Percentiles rank a stretch among this genome's conserved stretches.
Conservation (phyloP, 1,284 basidiomycete species). For the Microbotryum silenes-acaulis region DNA sequence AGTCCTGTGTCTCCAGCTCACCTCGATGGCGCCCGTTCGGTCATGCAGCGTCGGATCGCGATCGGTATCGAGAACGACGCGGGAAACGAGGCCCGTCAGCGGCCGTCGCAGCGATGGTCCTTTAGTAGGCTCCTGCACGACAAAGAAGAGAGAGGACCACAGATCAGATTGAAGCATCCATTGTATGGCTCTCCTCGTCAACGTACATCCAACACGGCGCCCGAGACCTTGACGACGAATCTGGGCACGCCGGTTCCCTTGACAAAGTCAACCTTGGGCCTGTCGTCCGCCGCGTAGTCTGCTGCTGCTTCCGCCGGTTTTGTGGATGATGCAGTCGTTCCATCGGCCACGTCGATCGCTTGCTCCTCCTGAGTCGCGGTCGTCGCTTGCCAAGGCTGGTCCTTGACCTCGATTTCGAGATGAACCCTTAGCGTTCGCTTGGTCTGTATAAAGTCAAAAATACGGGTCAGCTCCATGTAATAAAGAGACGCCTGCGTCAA, state of each 20-base stretch:
- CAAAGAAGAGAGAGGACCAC: too few relatives aligned
- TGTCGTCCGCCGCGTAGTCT: not conserved
- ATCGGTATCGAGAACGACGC: constrained; percentile 77
- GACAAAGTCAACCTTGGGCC: constrained; percentile 12
- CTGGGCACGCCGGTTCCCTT: constrained; percentile 18
- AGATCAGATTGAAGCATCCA: too few relatives aligned
- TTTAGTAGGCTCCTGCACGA: not conserved
- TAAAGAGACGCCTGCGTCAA: too few relatives aligned
- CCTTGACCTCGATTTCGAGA: constrained; percentile 76
- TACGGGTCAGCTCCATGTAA: not conserved
- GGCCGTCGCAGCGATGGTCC: constrained; percentile 52
- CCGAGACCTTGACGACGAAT: constrained; percentile 24
- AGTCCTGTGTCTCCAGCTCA: not conserved
- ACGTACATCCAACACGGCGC: constrained; percentile 27
- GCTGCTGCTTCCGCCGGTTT: too few relatives aligned
- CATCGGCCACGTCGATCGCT: not conserved
- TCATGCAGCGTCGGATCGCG: constrained; percentile 67
- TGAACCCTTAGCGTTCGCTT: constrained; percentile 81
- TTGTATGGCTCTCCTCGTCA: too few relatives aligned
- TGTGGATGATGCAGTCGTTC: too few relatives aligned
- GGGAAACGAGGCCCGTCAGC: constrained; percentile 78
- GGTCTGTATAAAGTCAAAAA: constrained; percentile 48
- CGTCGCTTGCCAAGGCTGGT: constrained; percentile 49
- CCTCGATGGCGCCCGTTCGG: constrained; percentile 5
- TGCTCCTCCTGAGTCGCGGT: constrained; percentile 10